Evolutionary conservation across 345 rosid species (phyloP).

Genomic region (Citrus glauca): DNA sequence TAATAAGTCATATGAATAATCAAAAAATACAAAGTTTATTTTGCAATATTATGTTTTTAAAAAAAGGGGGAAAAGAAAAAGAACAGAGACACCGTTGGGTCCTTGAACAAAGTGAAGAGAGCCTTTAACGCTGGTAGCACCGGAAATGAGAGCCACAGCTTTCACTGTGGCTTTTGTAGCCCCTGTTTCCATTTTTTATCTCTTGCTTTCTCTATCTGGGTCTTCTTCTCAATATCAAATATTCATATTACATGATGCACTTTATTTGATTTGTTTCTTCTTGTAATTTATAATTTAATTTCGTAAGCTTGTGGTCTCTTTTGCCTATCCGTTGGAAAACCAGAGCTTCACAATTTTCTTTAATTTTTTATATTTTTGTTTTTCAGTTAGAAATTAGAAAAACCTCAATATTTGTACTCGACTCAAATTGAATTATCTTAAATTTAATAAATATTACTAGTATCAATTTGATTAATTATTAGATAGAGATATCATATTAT

Average conservation of each 20-base stretch:
- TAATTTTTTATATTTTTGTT: background rate
- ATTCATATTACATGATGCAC: background rate
- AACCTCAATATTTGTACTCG: background rate
- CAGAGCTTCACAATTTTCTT: background rate
- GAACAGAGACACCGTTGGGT: constrained; percentile 44
- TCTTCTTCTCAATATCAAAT: background rate
- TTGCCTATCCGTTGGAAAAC: background rate
- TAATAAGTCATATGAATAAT: background rate
- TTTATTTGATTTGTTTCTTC: background rate
- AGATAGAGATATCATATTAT: no score
- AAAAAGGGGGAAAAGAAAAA: no score
- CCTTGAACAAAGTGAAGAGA: constrained; percentile 58
- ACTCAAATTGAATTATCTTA: no score
- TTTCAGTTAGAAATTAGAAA: no score
- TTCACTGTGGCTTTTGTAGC: constrained; percentile 39
- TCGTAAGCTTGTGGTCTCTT: no score
- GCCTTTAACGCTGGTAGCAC: constrained; percentile 59
- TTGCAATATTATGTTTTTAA: no score
- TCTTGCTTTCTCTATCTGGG: background rate
- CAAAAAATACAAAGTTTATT: background rate
- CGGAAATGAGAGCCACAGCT: constrained; percentile 85
- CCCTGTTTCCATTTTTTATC: constrained; percentile 32
- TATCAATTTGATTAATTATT: no score
- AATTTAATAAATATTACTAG: no score
- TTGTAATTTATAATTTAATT: background rate